phyloP scores from a whole-genome alignment of 2,329 filamentous ascomycete genomes.

The Paracorniculantispora psalliotae region DNA sequence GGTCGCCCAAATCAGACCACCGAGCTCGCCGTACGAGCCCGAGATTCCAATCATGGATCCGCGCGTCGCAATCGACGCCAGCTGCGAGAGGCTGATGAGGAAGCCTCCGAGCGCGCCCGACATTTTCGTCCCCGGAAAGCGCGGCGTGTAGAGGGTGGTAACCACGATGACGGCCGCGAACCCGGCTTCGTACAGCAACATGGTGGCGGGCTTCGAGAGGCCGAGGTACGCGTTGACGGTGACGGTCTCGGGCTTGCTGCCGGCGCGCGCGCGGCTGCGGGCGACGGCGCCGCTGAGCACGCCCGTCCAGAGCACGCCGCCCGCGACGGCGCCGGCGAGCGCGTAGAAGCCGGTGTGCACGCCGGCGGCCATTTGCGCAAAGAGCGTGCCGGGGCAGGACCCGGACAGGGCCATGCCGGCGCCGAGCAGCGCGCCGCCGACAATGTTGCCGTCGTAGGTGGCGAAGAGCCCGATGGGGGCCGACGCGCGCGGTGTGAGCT shows the following conservation, averaged over 20 bases:
- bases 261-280: constrained; percentile 21
- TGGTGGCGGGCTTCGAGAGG: constrained; percentile 29
- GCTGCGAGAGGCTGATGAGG: constrained; percentile 53
- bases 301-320: constrained; percentile 49
- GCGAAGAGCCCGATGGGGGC: constrained; percentile 49
- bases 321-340: constrained; percentile 49
- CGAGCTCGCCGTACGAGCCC: constrained; percentile 56
- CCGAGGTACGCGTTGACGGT: constrained; percentile 38
- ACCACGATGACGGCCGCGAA: constrained; percentile 37
- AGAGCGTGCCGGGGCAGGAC: constrained; percentile 60
- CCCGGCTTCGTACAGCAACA: constrained; percentile 40
- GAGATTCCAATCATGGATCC: constrained; percentile 56
- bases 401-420: constrained; percentile 62
- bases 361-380: constrained; percentile 54
- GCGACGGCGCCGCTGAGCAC: constrained; percentile 34
- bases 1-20: constrained; percentile 47
- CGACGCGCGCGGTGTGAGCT: constrained; percentile 43
- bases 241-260: constrained; percentile 23
- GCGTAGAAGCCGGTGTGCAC: constrained; percentile 47
- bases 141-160: constrained; percentile 29
- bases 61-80: constrained; percentile 49
- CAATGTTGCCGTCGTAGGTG: constrained; percentile 58
- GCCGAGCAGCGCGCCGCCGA: constrained; percentile 58
- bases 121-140: constrained; percentile 27
- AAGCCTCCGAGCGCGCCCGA: constrained; percentile 52